phyloP scores from a whole-genome alignment of 1,284 basidiomycete species.

The Tausonia pullulans region DNA sequence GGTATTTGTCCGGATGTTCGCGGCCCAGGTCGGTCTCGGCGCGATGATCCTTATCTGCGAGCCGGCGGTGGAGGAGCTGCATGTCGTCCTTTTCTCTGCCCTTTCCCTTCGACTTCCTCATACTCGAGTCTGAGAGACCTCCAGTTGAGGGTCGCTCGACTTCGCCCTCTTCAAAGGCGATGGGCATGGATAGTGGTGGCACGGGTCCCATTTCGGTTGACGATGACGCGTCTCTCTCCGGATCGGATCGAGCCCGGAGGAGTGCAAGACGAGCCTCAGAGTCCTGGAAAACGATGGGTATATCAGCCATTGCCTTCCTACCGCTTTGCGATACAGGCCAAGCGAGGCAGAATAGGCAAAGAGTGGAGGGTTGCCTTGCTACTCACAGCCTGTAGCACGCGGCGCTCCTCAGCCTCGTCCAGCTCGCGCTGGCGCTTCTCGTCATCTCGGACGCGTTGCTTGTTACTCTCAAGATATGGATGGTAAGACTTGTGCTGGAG shows the following conservation, averaged over 20 bases:
- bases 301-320: neutral
- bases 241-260: conserved; percentile 22
- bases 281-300: conserved; percentile 19
- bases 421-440: conserved; percentile 32
- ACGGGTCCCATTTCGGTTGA: too few relatives aligned
- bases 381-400: conserved; percentile 28
- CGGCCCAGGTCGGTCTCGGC: conserved; percentile 3
- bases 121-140: too few relatives aligned
- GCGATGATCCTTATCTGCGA: conserved; percentile 9
- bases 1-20: conserved; percentile 18
- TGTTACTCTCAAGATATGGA: conserved; percentile 37
- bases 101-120: neutral
- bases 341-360: too few relatives aligned
- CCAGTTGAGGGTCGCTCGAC: neutral
- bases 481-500: conserved; percentile 38
- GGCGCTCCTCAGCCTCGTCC: conserved; percentile 27
- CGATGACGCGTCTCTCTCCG: neutral
- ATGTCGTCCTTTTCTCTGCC: conserved; percentile 12
- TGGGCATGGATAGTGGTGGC: too few relatives aligned
- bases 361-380: neutral
- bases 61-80: conserved; percentile 6
- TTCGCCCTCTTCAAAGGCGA: neutral
- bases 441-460: conserved; percentile 34
- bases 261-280: conserved; percentile 26
- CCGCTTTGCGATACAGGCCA: neutral